Evolutionary conservation across 495 filamentous ascomycete species (phyloP), one percentile per base, ranked within the genome.

Genomic region (Podospora conica): DNA sequence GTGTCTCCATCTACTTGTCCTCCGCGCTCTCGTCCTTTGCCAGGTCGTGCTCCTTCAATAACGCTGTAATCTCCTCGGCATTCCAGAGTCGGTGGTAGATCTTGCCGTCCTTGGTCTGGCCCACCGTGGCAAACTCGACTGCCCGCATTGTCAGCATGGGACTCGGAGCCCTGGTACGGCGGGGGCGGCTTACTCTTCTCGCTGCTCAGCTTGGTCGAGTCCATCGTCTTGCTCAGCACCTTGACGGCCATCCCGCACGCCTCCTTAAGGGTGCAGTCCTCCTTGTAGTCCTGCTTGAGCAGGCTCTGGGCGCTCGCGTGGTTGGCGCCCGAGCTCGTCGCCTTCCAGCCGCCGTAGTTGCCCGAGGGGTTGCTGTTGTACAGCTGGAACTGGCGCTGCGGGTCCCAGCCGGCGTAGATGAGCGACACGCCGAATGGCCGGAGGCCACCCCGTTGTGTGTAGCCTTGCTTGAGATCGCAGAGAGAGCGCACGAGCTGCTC

Each of bases 281-380:
- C 95, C 85, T 98, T 96, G 81, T 98, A 99, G 78, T 99, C 95
- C 77, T 99, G 95, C 86, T 99, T 99, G 76, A 99, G 80, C 74
- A 99, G 80, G 81, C 92, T 96, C 81, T 97, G 94, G 25, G 96
- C 96, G 72, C 91, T 96, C 58, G 96, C 95, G 76, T 98, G 97
- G 84, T 98, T 98, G 66, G 96, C 95, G 33, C 95, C 95, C 23
- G 96, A 91, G 70, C 92, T 96, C 63, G 95, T 99, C 15, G 95
- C 95, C 81, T 98, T 98, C 95, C 95, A 99, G 58, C 95, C 95
- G 61, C 95, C 95, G 74, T 99, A 99, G 81, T 99, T 99, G 66
- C 95, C 95, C 72, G 91, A 96, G n/a, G 95, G 95, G 79, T 99
- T 99, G 84, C 93, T 97, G 77, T 97, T 92, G 83, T 99, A 99